phyloP scores from a whole-genome alignment of 257 asterid species.

The Cinchona pubescens region DNA sequence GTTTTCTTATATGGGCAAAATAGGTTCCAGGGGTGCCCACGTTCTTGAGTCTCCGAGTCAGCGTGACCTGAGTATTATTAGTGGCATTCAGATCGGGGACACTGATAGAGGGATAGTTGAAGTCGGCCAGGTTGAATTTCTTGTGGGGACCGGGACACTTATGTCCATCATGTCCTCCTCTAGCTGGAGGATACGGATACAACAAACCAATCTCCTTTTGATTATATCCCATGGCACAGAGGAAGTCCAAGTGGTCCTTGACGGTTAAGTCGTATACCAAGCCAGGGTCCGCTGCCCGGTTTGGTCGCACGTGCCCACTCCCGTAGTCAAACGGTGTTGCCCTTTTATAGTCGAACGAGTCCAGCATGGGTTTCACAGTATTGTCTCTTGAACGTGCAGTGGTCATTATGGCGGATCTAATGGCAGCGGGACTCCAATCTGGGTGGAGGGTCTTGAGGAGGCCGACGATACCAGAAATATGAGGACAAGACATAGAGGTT shows the following conservation, averaged over 20 bases:
- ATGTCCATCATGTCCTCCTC: too few relatives aligned
- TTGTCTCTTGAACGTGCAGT: slow-evolving; percentile 49
- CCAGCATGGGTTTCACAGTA: slow-evolving; percentile 33
- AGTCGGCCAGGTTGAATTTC: too few relatives aligned
- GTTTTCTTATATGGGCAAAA: too few relatives aligned
- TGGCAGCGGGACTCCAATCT: slow-evolving; percentile 62
- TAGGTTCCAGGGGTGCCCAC: too few relatives aligned
- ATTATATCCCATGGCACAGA: slow-evolving; percentile 57
- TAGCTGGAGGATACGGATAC: too few relatives aligned
- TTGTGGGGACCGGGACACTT: too few relatives aligned
- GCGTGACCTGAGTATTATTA: too few relatives aligned
- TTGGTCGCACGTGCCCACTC: slow-evolving; percentile 53
- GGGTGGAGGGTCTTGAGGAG: slow-evolving; percentile 54
- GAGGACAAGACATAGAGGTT: slow-evolving; percentile 80
- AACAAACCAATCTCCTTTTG: slow-evolving; percentile 8
- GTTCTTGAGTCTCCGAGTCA: too few relatives aligned
- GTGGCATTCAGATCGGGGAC: too few relatives aligned
- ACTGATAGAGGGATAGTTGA: too few relatives aligned
- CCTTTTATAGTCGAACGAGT: not conserved
- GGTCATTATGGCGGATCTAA: slow-evolving; percentile 61
- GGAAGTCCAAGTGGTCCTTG: slow-evolving; percentile 49
- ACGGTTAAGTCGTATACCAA: slow-evolving; percentile 52
- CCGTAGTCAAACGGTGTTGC: slow-evolving; percentile 45
- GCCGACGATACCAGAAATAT: slow-evolving; percentile 57
- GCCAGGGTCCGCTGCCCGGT: slow-evolving; percentile 62